A percentile compares a stretch with the other conserved stretches of the same genome.
Conservation (phyloP, 805 yeast genomes). For the Wickerhamiella sorbophila region DNA sequence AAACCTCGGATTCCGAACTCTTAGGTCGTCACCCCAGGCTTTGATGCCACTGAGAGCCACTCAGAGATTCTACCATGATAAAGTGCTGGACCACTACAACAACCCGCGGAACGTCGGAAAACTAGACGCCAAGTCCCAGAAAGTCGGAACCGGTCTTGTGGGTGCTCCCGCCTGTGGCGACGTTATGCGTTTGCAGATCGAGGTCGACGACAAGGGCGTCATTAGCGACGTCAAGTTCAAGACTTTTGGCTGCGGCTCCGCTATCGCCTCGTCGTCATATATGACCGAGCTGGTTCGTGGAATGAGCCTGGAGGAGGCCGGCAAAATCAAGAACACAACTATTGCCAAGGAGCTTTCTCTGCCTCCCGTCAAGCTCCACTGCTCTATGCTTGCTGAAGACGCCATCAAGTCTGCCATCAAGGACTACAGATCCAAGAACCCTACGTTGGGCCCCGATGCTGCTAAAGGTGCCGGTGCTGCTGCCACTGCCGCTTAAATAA, state of each 20-base stretch:
- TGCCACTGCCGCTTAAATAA: background rate
- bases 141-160: constrained; percentile 93
- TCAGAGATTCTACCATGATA: constrained; percentile 54
- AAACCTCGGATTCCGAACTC: background rate
- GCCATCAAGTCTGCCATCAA: constrained; percentile 95
- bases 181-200: constrained; percentile 93
- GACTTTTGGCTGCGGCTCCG: constrained; percentile 98
- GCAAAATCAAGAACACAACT: constrained; percentile 78
- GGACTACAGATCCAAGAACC: constrained; percentile 80
- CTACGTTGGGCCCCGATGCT: constrained; percentile 50
- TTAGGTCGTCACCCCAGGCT: background rate
- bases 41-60: background rate
- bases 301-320: constrained; percentile 85
- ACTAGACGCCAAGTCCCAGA: constrained; percentile 54
- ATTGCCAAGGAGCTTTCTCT: constrained; percentile 88
- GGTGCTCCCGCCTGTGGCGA: constrained; percentile 99
- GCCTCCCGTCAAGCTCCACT: constrained; percentile 95
- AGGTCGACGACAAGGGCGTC: constrained; percentile 82
- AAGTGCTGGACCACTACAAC: constrained; percentile 89
- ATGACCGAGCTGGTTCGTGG: constrained; percentile 94
- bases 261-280: constrained; percentile 90
- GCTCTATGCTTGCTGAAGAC: constrained; percentile 98
- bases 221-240: constrained; percentile 93
- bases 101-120: constrained; percentile 97
- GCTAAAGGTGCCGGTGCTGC: constrained; percentile 6